Evolutionary conservation across 2,329 filamentous ascomycete genomes (phyloP).

Genomic region (Colletotrichum liaoningense): DNA sequence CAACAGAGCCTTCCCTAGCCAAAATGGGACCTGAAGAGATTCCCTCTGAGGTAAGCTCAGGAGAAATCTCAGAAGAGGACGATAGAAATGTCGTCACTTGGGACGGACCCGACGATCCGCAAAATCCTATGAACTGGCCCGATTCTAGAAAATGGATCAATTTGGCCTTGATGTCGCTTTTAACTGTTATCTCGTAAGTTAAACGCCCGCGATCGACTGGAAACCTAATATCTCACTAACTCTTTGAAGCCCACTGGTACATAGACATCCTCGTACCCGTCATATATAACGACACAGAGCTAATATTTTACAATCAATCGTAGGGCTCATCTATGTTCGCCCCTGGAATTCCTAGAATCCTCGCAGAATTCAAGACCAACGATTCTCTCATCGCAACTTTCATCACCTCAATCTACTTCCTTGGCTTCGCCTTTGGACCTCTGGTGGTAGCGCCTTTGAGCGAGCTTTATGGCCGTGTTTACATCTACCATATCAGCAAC

Average conservation of each 20-base stretch:
- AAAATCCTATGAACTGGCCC: neutral
- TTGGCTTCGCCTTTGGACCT: conserved; percentile 55
- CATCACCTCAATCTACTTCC: conserved; percentile 63
- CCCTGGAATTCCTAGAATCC: conserved; percentile 71
- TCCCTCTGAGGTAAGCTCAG: neutral
- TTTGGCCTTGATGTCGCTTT: no score
- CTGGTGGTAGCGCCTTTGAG: conserved; percentile 55
- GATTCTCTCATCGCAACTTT: conserved; percentile 68
- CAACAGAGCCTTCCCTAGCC: neutral
- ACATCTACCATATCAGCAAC: conserved; percentile 51
- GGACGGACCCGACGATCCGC: neutral
- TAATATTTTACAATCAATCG: no score
- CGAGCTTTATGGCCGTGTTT: conserved; percentile 51
- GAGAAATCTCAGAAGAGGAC: neutral
- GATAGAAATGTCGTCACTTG: neutral
- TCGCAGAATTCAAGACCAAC: conserved; percentile 68
- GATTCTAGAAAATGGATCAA: neutral
- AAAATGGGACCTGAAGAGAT: neutral
- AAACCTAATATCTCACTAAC: no score
- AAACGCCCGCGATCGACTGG: no score
- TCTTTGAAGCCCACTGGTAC: no score
- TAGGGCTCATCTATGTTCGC: conserved; percentile 68
- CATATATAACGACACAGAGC: no score
- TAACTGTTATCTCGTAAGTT: no score
- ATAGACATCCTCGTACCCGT: no score